Conservation (phyloP, 768 basidiomycete species). For the Mycena olivaceomarginata region DNA sequence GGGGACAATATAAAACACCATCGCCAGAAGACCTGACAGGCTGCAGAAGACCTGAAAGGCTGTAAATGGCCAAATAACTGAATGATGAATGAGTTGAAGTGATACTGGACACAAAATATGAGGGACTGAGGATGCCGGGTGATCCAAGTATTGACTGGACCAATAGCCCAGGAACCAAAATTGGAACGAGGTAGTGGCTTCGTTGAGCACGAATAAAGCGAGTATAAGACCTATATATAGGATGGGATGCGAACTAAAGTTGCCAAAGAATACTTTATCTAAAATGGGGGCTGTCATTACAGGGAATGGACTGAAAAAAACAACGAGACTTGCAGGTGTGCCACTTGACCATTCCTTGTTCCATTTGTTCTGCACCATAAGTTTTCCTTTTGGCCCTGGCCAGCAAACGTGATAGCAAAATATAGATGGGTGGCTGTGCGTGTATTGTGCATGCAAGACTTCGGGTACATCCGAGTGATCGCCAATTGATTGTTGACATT, state of each 20-base stretch:
- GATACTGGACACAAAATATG: not conserved
- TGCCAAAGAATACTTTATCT: slow-evolving; percentile 55
- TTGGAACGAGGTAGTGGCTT: slow-evolving; percentile 50
- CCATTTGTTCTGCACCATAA: slow-evolving; percentile 26
- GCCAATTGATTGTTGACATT: too few species aligned
- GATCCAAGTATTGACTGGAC: slow-evolving; percentile 63
- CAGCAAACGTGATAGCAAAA: too few species aligned
- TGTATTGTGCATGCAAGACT: too few species aligned
- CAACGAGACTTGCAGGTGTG: slow-evolving; percentile 54
- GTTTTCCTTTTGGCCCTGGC: slow-evolving; percentile 16
- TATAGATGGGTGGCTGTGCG: too few species aligned
- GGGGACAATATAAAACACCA: slow-evolving; percentile 51
- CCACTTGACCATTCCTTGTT: slow-evolving; percentile 42
- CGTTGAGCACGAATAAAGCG: slow-evolving; percentile 46
- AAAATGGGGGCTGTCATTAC: slow-evolving; percentile 32
- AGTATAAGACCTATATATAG: slow-evolving; percentile 55
- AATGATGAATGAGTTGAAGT: not conserved
- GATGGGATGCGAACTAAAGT: slow-evolving; percentile 52
- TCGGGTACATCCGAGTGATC: too few species aligned
- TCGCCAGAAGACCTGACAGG: slow-evolving; percentile 47
- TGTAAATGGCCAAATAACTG: slow-evolving; percentile 63
- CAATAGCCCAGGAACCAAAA: slow-evolving; percentile 68
- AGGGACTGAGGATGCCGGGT: slow-evolving; percentile 54
- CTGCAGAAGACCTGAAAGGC: too few species aligned
- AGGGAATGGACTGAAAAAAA: not conserved